Evolutionary conservation across 2,329 filamentous ascomycete species (phyloP).

Genomic region (Acarospora socialis): DNA sequence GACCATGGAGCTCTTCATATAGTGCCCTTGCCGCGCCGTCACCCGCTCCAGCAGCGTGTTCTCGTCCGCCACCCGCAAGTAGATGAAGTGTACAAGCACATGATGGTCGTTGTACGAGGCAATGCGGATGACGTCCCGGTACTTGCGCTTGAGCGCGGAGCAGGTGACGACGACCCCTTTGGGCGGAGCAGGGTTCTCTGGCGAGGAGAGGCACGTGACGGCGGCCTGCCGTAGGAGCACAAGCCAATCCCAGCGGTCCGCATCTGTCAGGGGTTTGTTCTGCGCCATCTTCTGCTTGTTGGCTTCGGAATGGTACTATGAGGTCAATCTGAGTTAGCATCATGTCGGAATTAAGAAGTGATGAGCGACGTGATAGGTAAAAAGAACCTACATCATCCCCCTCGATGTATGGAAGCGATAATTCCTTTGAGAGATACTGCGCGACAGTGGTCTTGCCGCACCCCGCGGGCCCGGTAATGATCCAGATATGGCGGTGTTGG

Average conservation of each 20-base stretch:
- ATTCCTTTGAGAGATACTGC: slow-evolving; percentile 44
- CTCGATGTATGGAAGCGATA: slow-evolving; percentile 58
- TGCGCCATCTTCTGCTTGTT: slow-evolving; percentile 86
- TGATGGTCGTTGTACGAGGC: slow-evolving; percentile 60
- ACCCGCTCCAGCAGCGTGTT: slow-evolving; percentile 64
- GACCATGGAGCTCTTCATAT: slow-evolving; percentile 94
- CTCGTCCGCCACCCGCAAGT: slow-evolving; percentile 67
- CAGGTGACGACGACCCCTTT: slow-evolving; percentile 83
- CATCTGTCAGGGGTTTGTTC: slow-evolving; percentile 74
- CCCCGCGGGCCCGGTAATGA: slow-evolving; percentile 65
- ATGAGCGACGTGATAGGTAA: background rate
- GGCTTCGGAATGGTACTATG: slow-evolving; percentile 37
- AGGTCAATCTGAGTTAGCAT: slow-evolving; percentile 10
- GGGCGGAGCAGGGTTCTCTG: slow-evolving; percentile 23
- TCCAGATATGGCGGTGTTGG: slow-evolving; percentile 50
- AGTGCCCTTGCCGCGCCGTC: slow-evolving; percentile 61
- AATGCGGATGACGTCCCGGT: slow-evolving; percentile 79
- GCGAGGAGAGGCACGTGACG: slow-evolving; percentile 34
- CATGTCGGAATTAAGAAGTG: slow-evolving; percentile 3
- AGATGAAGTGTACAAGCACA: slow-evolving; percentile 82
- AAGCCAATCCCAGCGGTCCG: slow-evolving; percentile 96
- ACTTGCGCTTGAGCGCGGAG: slow-evolving; percentile 91
- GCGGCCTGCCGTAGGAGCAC: slow-evolving; percentile 55
- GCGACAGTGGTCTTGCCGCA: slow-evolving; percentile 69
- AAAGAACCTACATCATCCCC: slow-evolving; percentile 54